Percentiles rank a stretch among this genome's conserved stretches.
phyloP scores from a whole-genome alignment of 169 alveolate species.

The Theileria sp. region DNA sequence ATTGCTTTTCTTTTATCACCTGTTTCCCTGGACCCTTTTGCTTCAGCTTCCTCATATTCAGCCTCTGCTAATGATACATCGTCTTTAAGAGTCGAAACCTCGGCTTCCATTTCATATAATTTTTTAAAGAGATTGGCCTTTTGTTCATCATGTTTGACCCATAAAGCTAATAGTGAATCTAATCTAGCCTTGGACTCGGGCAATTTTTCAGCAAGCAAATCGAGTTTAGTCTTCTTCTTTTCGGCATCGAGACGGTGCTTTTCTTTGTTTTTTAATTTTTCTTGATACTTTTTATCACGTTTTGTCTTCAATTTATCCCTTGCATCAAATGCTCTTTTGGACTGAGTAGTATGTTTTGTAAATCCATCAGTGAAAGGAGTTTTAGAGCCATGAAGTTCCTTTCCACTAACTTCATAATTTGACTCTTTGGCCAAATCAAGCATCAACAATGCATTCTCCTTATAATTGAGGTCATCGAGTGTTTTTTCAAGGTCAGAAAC shows the following conservation, averaged over 20 bases:
- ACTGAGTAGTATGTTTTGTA: not conserved
- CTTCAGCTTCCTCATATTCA: not conserved
- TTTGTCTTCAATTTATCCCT: not conserved
- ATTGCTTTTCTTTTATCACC: not conserved
- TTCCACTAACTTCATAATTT: not conserved
- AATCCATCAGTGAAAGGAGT: not conserved
- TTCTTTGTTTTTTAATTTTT: not conserved
- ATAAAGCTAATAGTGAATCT: not conserved
- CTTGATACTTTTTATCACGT: not conserved
- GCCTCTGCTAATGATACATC: not conserved
- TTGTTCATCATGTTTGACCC: not conserved
- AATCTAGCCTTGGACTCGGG: not conserved
- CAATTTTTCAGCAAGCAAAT: not conserved
- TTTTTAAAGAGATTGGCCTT: not conserved
- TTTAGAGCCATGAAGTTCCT: slow-evolving; percentile 4
- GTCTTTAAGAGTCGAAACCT: not conserved
- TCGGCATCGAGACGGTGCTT: not conserved
- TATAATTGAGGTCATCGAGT: slow-evolving; percentile 3
- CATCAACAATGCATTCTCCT: not conserved
- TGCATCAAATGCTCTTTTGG: not conserved
- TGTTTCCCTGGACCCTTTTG: not conserved
- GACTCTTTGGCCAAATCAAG: slow-evolving; percentile 8
- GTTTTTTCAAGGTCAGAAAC: not conserved
- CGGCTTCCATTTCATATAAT: not conserved
- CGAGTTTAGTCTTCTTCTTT: not conserved